These are phyloP conservation scores for Cichorium intybus DNA, from an alignment of 140 eudicot genomes.

Conservation along the genomic window DNA sequence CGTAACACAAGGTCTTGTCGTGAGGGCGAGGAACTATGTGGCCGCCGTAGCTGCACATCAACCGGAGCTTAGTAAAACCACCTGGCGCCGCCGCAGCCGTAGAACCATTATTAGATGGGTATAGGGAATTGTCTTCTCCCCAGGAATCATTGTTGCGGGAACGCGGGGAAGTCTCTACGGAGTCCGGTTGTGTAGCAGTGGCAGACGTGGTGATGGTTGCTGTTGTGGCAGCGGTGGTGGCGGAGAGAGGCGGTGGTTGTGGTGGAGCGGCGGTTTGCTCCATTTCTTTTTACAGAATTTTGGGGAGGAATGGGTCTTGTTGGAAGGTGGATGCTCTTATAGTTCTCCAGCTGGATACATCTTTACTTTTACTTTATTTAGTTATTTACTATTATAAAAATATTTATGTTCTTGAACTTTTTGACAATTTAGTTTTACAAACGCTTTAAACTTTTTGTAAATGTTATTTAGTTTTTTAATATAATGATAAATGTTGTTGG, in stretches of 20 bases:
- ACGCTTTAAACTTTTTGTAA: background rate
- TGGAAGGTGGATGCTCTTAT: conserved; percentile 33
- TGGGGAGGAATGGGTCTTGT: conserved; percentile 21
- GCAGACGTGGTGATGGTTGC: background rate
- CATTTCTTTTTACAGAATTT: conserved; percentile 7
- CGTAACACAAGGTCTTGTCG: conserved; percentile 68
- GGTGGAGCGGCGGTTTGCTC: conserved; percentile 27
- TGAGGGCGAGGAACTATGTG: conserved; percentile 94
- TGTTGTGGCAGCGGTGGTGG: conserved; percentile 12
- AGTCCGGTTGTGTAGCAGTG: conserved; percentile 27
- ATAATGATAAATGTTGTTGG: background rate
- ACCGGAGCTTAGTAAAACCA: conserved; percentile 49
- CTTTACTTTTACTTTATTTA: conserved; percentile 14
- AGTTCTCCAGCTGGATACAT: conserved; percentile 33
- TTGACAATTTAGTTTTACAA: background rate
- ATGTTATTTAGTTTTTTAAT: background rate
- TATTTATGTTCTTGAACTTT: background rate
- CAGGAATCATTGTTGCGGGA: conserved; percentile 45
- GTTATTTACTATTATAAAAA: conserved; percentile 1
- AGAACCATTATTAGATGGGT: conserved; percentile 2
- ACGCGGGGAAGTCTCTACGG: conserved; percentile 47
- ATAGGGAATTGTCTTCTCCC: conserved; percentile 21
- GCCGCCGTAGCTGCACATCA: conserved; percentile 94
- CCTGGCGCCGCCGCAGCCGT: conserved; percentile 17
- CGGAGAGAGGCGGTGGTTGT: conserved; percentile 10